A percentile compares a stretch with the other conserved stretches of the same genome.
These are phyloP conservation scores for Penicillium sp. DNA, from an alignment of 2,329 filamentous ascomycete species.

Conservation along the genomic window DNA sequence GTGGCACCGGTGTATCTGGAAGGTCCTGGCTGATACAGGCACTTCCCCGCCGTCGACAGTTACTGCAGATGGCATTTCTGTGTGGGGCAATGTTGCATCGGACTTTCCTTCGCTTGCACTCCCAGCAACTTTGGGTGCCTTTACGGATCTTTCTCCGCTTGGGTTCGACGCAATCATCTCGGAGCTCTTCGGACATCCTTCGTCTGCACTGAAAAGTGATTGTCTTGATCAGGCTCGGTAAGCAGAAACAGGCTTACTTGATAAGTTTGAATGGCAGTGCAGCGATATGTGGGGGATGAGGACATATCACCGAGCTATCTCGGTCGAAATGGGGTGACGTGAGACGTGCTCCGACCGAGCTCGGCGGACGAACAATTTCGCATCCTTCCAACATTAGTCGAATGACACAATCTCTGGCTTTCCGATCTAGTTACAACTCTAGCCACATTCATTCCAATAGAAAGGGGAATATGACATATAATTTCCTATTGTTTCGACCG, in stretches of 20 bases:
- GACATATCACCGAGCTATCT: neutral
- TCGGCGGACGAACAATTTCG: neutral
- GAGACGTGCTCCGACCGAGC: constrained; percentile 1
- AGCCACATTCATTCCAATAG: no score
- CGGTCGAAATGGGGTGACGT: neutral
- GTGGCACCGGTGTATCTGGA: constrained; percentile 36
- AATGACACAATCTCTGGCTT: neutral
- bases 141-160: constrained; percentile 21
- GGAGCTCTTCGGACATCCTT: neutral
- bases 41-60: constrained; percentile 28
- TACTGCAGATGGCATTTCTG: constrained; percentile 21
- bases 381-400: neutral
- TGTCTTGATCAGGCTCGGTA: neutral
- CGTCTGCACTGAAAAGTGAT: neutral
- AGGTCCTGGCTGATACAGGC: constrained; percentile 50
- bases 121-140: constrained; percentile 6
- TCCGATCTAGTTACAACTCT: neutral
- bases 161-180: neutral
- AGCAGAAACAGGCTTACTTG: no score
- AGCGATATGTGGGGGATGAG: neutral
- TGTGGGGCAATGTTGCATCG: constrained; percentile 29
- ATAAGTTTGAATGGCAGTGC: no score
- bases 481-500: neutral
- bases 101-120: constrained; percentile 30
- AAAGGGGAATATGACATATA: no score